A percentile compares a stretch with the other conserved stretches of the same genome.
Evolutionary conservation across 495 filamentous ascomycete genomes (phyloP).

Genomic region (Lasiosphaeria hispida): DNA sequence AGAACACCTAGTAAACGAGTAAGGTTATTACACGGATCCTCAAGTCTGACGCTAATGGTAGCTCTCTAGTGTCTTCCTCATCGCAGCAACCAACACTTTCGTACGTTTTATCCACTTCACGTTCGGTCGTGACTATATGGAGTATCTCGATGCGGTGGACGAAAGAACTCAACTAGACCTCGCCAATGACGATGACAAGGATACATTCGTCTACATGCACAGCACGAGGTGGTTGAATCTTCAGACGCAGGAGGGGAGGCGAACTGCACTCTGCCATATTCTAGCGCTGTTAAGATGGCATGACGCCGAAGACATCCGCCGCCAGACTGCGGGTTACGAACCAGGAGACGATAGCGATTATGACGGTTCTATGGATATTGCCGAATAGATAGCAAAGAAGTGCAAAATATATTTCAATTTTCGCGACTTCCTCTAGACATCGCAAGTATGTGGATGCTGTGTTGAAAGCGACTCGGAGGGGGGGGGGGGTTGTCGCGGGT

Average conservation of each 20-base stretch:
- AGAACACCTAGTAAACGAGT: neutral
- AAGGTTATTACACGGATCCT: neutral
- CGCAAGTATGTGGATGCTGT: too few relatives aligned
- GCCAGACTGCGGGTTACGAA: neutral
- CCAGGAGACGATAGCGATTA: neutral
- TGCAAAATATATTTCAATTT: neutral
- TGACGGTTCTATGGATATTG: conserved; percentile 2
- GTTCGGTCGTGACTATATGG: conserved; percentile 4
- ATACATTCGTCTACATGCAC: conserved; percentile 13
- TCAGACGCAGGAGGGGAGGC: conserved; percentile 4
- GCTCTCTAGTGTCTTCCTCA: neutral
- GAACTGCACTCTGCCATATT: conserved; percentile 1
- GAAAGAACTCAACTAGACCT: conserved; percentile 3
- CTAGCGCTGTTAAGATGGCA: conserved; percentile 3
- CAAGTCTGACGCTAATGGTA: neutral
- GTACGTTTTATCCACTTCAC: conserved; percentile 2
- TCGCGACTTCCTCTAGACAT: too few relatives aligned
- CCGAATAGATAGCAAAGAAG: neutral
- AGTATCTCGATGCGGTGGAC: conserved; percentile 7
- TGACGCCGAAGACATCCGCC: neutral
- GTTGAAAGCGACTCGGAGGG: too few relatives aligned
- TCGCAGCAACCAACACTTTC: conserved; percentile 4
- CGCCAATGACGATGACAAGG: conserved; percentile 10
- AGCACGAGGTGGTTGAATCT: conserved; percentile 12
- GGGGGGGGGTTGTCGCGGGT: too few relatives aligned